phyloP scores from a whole-genome alignment of 169 alveolate species.

The Eimeria sp. region DNA sequence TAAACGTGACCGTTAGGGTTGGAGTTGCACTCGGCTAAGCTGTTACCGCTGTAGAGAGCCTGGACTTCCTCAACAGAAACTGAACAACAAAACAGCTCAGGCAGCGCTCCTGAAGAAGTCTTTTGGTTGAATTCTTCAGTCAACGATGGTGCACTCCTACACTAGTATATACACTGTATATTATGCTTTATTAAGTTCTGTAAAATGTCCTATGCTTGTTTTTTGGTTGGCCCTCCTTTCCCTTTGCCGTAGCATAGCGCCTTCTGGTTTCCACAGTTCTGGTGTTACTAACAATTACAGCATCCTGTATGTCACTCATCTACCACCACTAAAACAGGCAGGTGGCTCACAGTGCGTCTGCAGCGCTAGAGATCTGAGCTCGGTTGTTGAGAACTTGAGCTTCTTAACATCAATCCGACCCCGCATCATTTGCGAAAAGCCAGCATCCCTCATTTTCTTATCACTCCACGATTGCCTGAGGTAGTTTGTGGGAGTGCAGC shows the following conservation, averaged over 20 bases:
- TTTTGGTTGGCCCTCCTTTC: background rate
- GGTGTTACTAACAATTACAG: background rate
- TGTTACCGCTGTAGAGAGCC: slow-evolving; percentile 72
- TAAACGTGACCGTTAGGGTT: background rate
- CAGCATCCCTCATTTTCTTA: slow-evolving; percentile 13
- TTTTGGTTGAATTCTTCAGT: background rate
- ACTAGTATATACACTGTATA: too few species aligned
- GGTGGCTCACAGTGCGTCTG: slow-evolving; percentile 76
- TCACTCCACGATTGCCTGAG: background rate
- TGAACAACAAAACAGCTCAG: background rate
- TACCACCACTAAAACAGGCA: background rate
- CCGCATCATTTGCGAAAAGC: slow-evolving; percentile 40
- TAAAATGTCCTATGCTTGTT: too few species aligned
- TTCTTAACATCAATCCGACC: slow-evolving; percentile 73
- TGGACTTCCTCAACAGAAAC: slow-evolving; percentile 80
- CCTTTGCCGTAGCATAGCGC: background rate
- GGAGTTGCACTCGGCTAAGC: background rate
- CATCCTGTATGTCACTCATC: background rate
- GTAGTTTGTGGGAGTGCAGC: background rate
- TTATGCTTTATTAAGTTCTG: too few species aligned
- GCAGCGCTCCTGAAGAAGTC: background rate
- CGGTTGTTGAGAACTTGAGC: slow-evolving; percentile 72
- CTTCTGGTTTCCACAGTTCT: background rate
- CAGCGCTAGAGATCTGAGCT: slow-evolving; percentile 73
- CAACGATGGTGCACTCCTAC: too few species aligned